Evolutionary conservation across 257 asterid genomes (phyloP).

Genomic region (Nicotiana attenuata): DNA sequence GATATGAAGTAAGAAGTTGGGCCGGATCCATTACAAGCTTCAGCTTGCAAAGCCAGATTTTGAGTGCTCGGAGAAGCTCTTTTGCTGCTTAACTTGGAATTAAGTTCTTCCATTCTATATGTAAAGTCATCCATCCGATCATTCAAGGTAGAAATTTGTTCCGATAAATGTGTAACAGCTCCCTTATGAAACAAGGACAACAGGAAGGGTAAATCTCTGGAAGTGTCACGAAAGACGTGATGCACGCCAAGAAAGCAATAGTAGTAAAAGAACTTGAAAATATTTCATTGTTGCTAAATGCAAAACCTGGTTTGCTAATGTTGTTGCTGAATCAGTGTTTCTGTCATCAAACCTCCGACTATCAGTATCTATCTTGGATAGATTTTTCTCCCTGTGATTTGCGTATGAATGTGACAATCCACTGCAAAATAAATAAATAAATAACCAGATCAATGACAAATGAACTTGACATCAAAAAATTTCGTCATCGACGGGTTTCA

Average conservation of each 20-base stretch:
- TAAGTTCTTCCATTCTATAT: conserved; percentile 65
- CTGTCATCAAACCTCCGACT: conserved; percentile 48
- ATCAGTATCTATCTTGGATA: conserved; percentile 32
- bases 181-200: conserved; percentile 36
- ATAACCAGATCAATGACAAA: not conserved
- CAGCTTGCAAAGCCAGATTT: conserved; percentile 44
- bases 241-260: not conserved
- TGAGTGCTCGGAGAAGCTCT: conserved; percentile 47
- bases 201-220: not conserved
- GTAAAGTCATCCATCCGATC: conserved; percentile 94
- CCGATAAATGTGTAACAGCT: conserved; percentile 65
- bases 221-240: not conserved
- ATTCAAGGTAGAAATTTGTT: conserved; percentile 75
- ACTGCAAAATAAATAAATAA: conserved; percentile 29
- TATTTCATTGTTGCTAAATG: not conserved
- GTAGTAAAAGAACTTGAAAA: not conserved
- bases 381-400: conserved; percentile 52
- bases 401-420: conserved; percentile 88
- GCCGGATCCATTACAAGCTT: conserved; percentile 70
- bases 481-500: not conserved
- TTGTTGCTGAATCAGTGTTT: conserved; percentile 35
- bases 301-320: conserved; percentile 47
- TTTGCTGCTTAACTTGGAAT: conserved; percentile 53
- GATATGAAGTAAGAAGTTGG: conserved; percentile 83
- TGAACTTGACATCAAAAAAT: not conserved